Percentiles rank a stretch among this genome's conserved stretches.
phyloP scores from a whole-genome alignment of 2,329 filamentous ascomycete species.

The Cytospora leucostoma region DNA sequence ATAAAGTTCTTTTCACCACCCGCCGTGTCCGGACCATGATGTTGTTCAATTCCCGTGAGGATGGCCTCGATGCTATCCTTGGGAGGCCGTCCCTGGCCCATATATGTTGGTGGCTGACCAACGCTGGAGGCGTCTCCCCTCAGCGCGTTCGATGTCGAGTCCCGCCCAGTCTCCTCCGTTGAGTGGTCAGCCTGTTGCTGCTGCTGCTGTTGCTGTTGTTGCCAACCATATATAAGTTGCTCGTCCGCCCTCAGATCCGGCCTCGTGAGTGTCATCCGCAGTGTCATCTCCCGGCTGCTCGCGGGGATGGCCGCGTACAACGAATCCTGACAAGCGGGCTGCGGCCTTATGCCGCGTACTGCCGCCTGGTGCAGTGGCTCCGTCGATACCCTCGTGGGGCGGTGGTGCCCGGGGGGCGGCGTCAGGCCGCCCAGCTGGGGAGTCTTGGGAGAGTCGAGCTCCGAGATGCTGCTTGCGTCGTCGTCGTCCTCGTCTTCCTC shows the following conservation, averaged over 20 bases:
- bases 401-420: conserved; percentile 31
- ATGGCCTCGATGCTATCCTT: conserved; percentile 58
- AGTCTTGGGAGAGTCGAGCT: conserved; percentile 62
- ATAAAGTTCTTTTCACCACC: conserved; percentile 56
- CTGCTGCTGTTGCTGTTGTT: conserved; percentile 34
- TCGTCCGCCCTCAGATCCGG: conserved; percentile 81
- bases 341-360: not conserved
- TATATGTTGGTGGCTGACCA: conserved; percentile 38
- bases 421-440: conserved; percentile 48
- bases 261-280: conserved; percentile 92
- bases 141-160: conserved; percentile 45
- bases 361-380: conserved; percentile 29
- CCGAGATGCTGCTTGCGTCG: conserved; percentile 55
- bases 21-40: conserved; percentile 45
- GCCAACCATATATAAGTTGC: conserved; percentile 71
- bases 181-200: conserved; percentile 36
- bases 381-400: conserved; percentile 36
- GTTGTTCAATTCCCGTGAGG: conserved; percentile 57
- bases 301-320: conserved; percentile 32
- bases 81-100: conserved; percentile 39
- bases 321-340: conserved; percentile 27
- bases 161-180: conserved; percentile 47
- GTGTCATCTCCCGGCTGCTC: conserved; percentile 80
- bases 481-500: conserved; percentile 49
- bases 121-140: conserved; percentile 27